Conservation (phyloP, 345 rosid species). For the Acer saccharum region DNA sequence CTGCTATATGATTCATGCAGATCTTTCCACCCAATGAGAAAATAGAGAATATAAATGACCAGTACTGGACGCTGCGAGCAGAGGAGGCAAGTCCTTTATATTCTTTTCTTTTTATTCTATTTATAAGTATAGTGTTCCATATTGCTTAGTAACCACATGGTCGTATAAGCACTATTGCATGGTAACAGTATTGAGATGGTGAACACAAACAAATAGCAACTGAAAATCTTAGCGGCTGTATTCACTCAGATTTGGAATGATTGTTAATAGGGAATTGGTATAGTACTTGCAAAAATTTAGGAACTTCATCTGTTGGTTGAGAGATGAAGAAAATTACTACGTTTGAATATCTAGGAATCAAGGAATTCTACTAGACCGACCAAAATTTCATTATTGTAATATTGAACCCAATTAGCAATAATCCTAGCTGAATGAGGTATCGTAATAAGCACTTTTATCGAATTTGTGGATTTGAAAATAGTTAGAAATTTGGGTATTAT, state of each 20-base stretch:
- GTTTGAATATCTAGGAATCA: too few species aligned
- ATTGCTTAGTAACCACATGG: not conserved
- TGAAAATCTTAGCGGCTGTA: too few species aligned
- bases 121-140: not conserved
- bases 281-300: too few species aligned
- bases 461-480: not conserved
- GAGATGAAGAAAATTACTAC: too few species aligned
- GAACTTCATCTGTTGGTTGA: too few species aligned
- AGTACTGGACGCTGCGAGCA: slow-evolving; percentile 96
- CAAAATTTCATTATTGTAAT: too few species aligned
- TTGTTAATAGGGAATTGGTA: too few species aligned
- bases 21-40: slow-evolving; percentile 78
- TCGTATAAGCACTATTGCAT: not conserved
- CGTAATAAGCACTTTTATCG: not conserved
- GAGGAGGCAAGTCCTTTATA: slow-evolving; percentile 69
- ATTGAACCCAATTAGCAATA: not conserved
- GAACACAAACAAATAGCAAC: too few species aligned
- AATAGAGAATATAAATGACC: slow-evolving; percentile 97
- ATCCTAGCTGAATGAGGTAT: not conserved
- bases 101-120: not conserved
- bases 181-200: not conserved
- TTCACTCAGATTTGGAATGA: too few species aligned
- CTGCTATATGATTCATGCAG: slow-evolving; percentile 43
- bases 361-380: not conserved
- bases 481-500: not conserved